Evolutionary conservation across 768 basidiomycete species (phyloP).

Genomic region (Mycena vitilis): DNA sequence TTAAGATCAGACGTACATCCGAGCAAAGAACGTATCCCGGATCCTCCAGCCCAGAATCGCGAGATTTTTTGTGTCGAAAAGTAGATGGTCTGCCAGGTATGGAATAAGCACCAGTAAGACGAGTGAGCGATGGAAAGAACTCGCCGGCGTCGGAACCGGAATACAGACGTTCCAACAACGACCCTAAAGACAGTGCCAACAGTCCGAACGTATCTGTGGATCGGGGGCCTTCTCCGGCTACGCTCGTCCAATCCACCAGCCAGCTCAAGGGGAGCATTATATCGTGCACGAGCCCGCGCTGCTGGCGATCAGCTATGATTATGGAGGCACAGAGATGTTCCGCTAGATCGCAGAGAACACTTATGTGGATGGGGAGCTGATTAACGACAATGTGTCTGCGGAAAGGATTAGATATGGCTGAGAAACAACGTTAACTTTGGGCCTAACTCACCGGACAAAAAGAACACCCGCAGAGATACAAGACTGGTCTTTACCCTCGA

Average conservation of each 20-base stretch:
- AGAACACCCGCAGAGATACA: conserved; percentile 51
- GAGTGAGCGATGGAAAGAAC: conserved; percentile 2
- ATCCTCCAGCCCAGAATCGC: conserved; percentile 34
- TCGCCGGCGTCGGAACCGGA: conserved; percentile 44
- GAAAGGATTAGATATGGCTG: background rate
- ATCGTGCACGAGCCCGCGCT: conserved; percentile 50
- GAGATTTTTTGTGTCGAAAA: conserved; percentile 42
- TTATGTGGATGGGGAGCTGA: conserved; percentile 54
- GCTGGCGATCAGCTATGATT: conserved; percentile 48
- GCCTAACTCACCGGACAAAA: conserved; percentile 52
- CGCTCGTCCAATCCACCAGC: conserved; percentile 48
- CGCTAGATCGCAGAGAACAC: conserved; percentile 62
- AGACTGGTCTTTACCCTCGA: conserved; percentile 42
- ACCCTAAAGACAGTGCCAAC: conserved; percentile 38
- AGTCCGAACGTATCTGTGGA: conserved; percentile 23
- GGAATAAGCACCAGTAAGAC: background rate
- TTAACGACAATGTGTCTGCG: conserved; percentile 58
- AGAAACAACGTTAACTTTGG: conserved; percentile 4
- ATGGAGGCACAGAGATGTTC: conserved; percentile 60
- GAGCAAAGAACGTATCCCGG: conserved; percentile 55
- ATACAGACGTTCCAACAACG: conserved; percentile 45
- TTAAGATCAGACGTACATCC: conserved; percentile 53
- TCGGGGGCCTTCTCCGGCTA: conserved; percentile 17
- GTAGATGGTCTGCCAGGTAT: conserved; percentile 42
- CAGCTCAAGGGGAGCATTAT: conserved; percentile 67